Percentiles rank a stretch among this genome's conserved stretches.
These are phyloP conservation scores for Puya raimondii DNA, from an alignment of 176 grass and related monocot genomes.

Conservation along the genomic window DNA sequence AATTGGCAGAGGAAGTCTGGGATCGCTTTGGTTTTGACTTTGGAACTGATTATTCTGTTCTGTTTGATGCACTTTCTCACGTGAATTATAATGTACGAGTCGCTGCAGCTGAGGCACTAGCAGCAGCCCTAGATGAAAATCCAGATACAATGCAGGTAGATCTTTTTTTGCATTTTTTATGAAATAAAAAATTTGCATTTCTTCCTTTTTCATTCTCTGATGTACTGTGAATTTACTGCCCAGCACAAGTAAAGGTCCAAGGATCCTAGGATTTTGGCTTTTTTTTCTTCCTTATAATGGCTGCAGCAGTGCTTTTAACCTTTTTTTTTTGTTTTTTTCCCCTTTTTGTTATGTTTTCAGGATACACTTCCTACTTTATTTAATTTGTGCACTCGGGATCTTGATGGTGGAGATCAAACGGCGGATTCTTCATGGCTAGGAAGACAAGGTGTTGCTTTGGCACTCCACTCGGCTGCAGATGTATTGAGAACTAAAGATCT, in stretches of 20 bases:
- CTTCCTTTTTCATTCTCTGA: neutral
- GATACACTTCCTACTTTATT: constrained; percentile 89
- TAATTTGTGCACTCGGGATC: constrained; percentile 62
- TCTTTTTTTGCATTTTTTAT: constrained; percentile 1
- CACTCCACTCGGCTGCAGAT: constrained; percentile 84
- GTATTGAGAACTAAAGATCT: constrained; percentile 88
- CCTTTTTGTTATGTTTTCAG: constrained; percentile 29
- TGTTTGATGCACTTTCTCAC: constrained; percentile 77
- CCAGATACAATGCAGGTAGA: constrained; percentile 76
- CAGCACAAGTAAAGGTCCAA: neutral
- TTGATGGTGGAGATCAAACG: constrained; percentile 52
- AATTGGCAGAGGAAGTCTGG: constrained; percentile 92
- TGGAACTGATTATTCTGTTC: constrained; percentile 73
- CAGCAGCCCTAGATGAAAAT: constrained; percentile 88
- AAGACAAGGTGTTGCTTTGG: constrained; percentile 89
- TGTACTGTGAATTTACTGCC: neutral
- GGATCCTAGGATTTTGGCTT: neutral
- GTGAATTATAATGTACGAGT: constrained; percentile 79
- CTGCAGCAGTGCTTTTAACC: neutral
- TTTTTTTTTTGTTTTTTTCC: constrained; percentile 3
- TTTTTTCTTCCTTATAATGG: constrained; percentile 1
- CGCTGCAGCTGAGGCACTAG: constrained; percentile 86
- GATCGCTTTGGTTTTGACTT: constrained; percentile 80
- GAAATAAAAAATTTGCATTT: neutral
- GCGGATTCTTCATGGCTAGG: constrained; percentile 64